Conservation (phyloP, 208 protist genomes). For the Porcisia deanei region DNA sequence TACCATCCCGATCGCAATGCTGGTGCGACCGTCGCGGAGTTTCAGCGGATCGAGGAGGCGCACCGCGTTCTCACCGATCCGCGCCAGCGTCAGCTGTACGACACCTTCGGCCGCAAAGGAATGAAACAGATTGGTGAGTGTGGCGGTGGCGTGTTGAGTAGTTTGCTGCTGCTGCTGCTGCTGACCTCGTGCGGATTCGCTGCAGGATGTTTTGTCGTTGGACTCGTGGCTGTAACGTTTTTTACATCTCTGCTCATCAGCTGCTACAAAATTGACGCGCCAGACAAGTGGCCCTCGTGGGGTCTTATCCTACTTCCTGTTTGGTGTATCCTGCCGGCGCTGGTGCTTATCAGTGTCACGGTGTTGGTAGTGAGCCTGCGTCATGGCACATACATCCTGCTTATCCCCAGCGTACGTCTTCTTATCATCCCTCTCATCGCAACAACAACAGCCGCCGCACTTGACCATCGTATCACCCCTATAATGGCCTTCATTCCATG, state of each 20-base stretch:
- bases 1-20: constrained; percentile 91
- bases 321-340: constrained; percentile 34
- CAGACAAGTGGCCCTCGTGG: constrained; percentile 24
- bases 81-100: constrained; percentile 96
- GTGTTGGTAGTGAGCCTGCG: constrained; percentile 19
- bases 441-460: constrained; percentile 38
- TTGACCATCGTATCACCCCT: constrained; percentile 32
- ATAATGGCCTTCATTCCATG: constrained; percentile 40
- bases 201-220: constrained; percentile 16
- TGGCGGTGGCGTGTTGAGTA: constrained; percentile 26
- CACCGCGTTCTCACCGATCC: constrained; percentile 96
- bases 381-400: constrained; percentile 18
- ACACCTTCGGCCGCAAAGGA: constrained; percentile 95
- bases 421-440: constrained; percentile 29
- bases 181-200: constrained; percentile 21
- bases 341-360: constrained; percentile 24
- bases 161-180: constrained; percentile 10
- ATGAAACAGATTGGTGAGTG: constrained; percentile 78
- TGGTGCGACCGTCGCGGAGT: constrained; percentile 71
- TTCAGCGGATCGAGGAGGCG: constrained; percentile 93
- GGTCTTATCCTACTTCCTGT: constrained; percentile 38
- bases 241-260: constrained; percentile 21
- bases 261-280: constrained; percentile 32
- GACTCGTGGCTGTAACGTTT: constrained; percentile 15
- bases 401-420: constrained; percentile 18